A percentile compares a stretch with the other conserved stretches of the same genome.
These are phyloP conservation scores for Torrubiella hemipterigena DNA, from an alignment of 2,329 filamentous ascomycete species.

Conservation along the genomic window DNA sequence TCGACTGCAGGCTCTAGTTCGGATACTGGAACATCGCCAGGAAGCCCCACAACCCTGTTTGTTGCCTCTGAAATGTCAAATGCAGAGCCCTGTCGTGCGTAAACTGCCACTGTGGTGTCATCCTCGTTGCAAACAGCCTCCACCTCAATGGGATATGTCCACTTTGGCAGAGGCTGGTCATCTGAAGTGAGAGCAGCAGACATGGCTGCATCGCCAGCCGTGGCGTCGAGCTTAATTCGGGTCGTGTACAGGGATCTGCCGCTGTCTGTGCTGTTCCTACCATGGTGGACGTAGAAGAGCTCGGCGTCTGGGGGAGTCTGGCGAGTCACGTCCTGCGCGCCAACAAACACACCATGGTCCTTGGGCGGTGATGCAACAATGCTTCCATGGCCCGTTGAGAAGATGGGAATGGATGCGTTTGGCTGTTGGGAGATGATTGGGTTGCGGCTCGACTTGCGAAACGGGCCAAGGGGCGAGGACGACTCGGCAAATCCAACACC, in stretches of 20 bases:
- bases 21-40: slow-evolving; percentile 3
- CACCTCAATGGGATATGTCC: slow-evolving; percentile 17
- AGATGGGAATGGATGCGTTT: slow-evolving; percentile 16
- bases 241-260: slow-evolving; percentile 19
- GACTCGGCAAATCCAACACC: slow-evolving; percentile 22
- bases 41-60: slow-evolving; percentile 13
- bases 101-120: slow-evolving; percentile 1
- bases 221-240: slow-evolving; percentile 15
- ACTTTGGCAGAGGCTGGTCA: slow-evolving; percentile 17
- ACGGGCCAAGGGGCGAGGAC: slow-evolving; percentile 18
- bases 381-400: slow-evolving; percentile 21
- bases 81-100: slow-evolving; percentile 10
- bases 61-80: slow-evolving; percentile 14
- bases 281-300: slow-evolving; percentile 22
- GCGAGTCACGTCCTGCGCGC: slow-evolving; percentile 19
- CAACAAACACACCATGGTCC: slow-evolving; percentile 8
- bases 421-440: slow-evolving; percentile 18
- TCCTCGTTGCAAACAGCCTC: slow-evolving; percentile 7
- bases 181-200: slow-evolving; percentile 16
- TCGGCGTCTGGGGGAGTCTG: slow-evolving; percentile 16
- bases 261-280: slow-evolving; percentile 15
- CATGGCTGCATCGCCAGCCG: slow-evolving; percentile 13
- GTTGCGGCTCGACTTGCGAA: slow-evolving; percentile 18
- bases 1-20: neutral
- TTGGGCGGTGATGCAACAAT: slow-evolving; percentile 19